Base-by-base conservation (phyloP, 2,329 filamentous ascomycete species). In the Knufia fluminis region DNA sequence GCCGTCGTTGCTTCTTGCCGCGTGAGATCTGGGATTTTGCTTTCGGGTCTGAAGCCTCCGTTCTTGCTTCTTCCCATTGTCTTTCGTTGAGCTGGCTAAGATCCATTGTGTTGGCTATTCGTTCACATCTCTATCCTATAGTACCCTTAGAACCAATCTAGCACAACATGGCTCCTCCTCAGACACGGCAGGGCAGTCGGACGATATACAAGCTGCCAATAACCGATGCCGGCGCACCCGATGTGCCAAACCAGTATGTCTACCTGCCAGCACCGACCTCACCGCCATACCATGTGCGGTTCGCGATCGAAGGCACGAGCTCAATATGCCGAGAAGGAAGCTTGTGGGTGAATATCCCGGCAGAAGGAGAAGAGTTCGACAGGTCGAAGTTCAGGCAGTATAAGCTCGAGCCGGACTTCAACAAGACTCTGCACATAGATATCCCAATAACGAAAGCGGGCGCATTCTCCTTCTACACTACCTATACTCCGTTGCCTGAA, bases 301-400 rank as follows among this genome's bases (percentile, higher is more conserved):
- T 60, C 48, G 56, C 59, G 20, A 59, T 60, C 26, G 59, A 60
- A 45, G 59, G 59, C 17, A 54, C 59, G 17, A 60, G 91, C 64
- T 95, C 91, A 54, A 92, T 98, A 73, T 96, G 90, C 68, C 81
- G 89, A 58, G 77, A 95, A 69, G 92, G 94, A 52, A 96, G 86
- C 64, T 76, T 98, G 55, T 98, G 92, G 91, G 85, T 95, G 62
- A 98, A 98, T 67, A 86, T 97, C 53, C 92, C 92, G 6, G 78
- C 83, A 53, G 75, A 82, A 60, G 89, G 83, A 52, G 72, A 80
- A 44, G 71, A 80, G 38, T 98, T 97, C 64, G 77, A 80, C 56
- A 83, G 92, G 59, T 76, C 85, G 61, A 76, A 77, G 28, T 98
- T 94, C 67, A 80, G 82, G 61, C 85, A 95, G 70, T 61, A 35